phyloP scores from a whole-genome alignment of 257 asterid genomes.

The Forsythia viridissima region DNA sequence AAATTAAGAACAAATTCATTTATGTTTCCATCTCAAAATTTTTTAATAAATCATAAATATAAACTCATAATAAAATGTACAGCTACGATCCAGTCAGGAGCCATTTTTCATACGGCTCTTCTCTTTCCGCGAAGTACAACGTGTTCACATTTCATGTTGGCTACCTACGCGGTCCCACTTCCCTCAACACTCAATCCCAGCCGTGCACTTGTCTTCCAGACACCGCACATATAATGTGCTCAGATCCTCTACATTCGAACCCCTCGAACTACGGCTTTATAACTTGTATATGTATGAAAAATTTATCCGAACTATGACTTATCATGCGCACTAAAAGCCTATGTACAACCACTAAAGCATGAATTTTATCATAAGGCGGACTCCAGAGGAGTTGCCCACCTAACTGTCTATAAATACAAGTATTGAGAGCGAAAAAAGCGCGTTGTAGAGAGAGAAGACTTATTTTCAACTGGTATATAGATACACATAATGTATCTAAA shows the following conservation, averaged over 20 bases:
- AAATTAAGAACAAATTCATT: too few relatives aligned
- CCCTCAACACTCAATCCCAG: conserved; percentile 32
- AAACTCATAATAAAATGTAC: too few relatives aligned
- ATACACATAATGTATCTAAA: conserved; percentile 9
- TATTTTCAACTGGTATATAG: conserved; percentile 38
- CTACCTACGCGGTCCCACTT: not conserved
- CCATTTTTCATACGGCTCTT: conserved; percentile 45
- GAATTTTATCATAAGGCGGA: conserved; percentile 2
- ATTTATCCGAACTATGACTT: not conserved
- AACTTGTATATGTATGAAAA: conserved; percentile 20
- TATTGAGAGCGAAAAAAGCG: conserved; percentile 37
- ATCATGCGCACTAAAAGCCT: not conserved
- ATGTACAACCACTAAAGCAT: not conserved
- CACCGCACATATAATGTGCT: conserved; percentile 29
- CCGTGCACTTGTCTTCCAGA: conserved; percentile 32
- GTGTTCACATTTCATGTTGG: conserved; percentile 25
- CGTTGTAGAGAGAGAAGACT: conserved; percentile 27
- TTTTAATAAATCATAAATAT: too few relatives aligned
- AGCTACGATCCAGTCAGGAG: conserved; percentile 36
- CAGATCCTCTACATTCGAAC: conserved; percentile 20
- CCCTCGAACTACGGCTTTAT: not conserved
- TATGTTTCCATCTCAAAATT: too few relatives aligned
- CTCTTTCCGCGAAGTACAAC: conserved; percentile 42
- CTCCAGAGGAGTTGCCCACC: conserved; percentile 23
- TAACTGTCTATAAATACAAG: conserved; percentile 24